Conservation (phyloP, 139 green algal species). For the Penium margaritaceum region DNA sequence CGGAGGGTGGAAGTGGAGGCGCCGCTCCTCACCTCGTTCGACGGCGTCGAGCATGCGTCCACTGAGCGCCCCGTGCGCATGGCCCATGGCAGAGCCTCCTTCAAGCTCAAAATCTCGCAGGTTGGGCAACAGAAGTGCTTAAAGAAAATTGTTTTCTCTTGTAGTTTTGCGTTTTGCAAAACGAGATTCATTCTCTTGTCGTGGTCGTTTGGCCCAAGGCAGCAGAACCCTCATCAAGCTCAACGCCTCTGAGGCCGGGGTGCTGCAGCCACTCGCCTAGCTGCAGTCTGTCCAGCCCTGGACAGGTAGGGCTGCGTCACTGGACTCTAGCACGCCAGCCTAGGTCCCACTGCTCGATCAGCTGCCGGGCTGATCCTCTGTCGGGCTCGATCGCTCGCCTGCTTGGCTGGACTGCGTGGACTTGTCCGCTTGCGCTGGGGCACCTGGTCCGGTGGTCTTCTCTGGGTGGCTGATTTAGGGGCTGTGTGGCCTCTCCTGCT, state of each 20-base stretch:
- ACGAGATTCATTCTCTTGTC: background rate
- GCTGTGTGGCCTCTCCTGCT: too few relatives aligned
- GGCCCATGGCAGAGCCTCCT: slow-evolving; percentile 16
- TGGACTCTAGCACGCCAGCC: too few relatives aligned
- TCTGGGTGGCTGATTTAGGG: too few relatives aligned
- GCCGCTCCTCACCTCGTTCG: slow-evolving; percentile 27
- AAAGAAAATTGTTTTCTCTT: too few relatives aligned
- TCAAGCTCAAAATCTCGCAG: slow-evolving; percentile 36
- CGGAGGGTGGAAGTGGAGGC: slow-evolving; percentile 11
- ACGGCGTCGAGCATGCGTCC: slow-evolving; percentile 23
- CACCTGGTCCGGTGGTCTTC: too few relatives aligned
- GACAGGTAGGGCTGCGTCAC: background rate
- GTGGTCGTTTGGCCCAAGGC: background rate
- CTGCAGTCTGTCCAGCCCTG: background rate
- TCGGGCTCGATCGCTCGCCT: too few relatives aligned
- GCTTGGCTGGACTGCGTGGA: too few relatives aligned
- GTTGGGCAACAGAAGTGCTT: too few relatives aligned
- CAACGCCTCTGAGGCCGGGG: background rate
- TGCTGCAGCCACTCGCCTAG: background rate
- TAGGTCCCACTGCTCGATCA: too few relatives aligned
- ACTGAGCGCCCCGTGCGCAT: slow-evolving; percentile 12
- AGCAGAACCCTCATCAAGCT: background rate
- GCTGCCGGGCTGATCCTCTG: too few relatives aligned
- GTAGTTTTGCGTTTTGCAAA: background rate
- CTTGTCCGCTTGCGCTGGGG: too few relatives aligned